Evolutionary conservation across 2,329 filamentous ascomycete species (phyloP), one percentile per base, ranked within the genome.

Genomic region (Claviceps sorghi): DNA sequence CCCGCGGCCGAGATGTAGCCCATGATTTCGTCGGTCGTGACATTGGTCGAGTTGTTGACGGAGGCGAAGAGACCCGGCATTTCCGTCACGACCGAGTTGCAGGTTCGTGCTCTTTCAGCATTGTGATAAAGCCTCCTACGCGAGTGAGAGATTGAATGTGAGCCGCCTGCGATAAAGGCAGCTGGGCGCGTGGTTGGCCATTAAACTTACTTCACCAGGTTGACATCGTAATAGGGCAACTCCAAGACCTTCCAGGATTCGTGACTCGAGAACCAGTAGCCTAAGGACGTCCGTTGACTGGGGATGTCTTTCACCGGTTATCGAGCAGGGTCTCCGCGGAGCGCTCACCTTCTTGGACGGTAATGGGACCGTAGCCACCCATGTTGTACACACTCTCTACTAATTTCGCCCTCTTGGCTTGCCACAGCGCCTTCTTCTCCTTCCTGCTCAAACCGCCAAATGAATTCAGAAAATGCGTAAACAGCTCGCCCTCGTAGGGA

Each of bases 171-270:
- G 26, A 5, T 26, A 26, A 26, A 26, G 5, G 32, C 11, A 2
- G 11, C 32, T n/a, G 32, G 32, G 32, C 32, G 11, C 32, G 11
- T 34, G 2, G 10, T 13, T 26, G 42, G 21, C 21, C 17, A 5
- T n/a, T 30, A 26, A 11, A 41, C 59, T 56, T 56, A 64, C 67
- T 61, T 60, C 11, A 71, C 61, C 44, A 72, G 63, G 26, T 69
- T 63, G 22, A 71, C 60, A 42, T 71, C 69, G 50, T 65, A 68
- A 53, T 71, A 72, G 0, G 69, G 69, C 55, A 72, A 61, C 58
- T 72, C 65, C 22, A 72, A 56, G 5, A 67, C 63, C 42, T 72
- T 72, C 68, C 69, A 71, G 3, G 63, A 64, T 49, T 72, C 68
- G 41, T 71, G 67, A 40, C 61, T 63, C 8, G 67, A 69, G 56